phyloP scores from a whole-genome alignment of 768 basidiomycete genomes.

The Chalciporus sphaerocephalus region DNA sequence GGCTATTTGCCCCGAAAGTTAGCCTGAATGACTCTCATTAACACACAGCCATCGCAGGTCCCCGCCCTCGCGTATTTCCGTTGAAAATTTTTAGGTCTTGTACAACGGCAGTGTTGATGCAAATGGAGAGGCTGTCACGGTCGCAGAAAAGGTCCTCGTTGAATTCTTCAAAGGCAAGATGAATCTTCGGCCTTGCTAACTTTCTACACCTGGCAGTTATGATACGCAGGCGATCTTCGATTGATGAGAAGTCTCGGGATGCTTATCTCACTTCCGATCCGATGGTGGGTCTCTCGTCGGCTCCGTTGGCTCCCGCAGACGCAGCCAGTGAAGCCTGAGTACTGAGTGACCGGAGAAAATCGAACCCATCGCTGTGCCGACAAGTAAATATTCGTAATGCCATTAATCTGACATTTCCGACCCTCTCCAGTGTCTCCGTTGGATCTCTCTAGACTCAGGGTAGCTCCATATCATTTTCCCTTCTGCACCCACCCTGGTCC shows the following conservation, averaged over 20 bases:
- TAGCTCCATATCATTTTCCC: conserved; percentile 23
- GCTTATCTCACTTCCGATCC: conserved; percentile 2
- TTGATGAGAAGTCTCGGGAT: background rate
- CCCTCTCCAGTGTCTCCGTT: conserved; percentile 9
- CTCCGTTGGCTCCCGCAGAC: too few species aligned
- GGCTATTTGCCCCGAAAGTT: conserved; percentile 33
- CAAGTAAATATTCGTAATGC: conserved; percentile 21
- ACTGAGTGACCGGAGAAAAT: too few species aligned
- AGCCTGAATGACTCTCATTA: conserved; percentile 30
- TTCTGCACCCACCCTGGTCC: conserved; percentile 20
- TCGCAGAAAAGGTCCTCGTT: background rate
- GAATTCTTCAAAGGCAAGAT: too few species aligned
- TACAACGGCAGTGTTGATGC: conserved; percentile 20
- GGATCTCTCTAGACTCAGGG: conserved; percentile 16
- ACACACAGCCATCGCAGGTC: conserved; percentile 37
- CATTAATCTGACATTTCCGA: conserved; percentile 8
- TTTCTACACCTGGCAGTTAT: background rate
- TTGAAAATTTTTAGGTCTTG: conserved; percentile 30
- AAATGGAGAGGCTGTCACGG: background rate
- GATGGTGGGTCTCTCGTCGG: conserved; percentile 13
- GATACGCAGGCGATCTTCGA: background rate
- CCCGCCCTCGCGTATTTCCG: conserved; percentile 38
- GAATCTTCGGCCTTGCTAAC: conserved; percentile 13
- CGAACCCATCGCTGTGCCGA: too few species aligned
- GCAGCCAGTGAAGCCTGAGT: too few species aligned